Percentiles rank a stretch among this genome's conserved stretches.
These are phyloP conservation scores for slime mould (Dictyostelium discoideum) DNA, from an alignment of 78 protist genomes.

Conservation along the genomic window dicty_2.7 NC_007088.5:5636001-5636500, in stretches of 20 bases:
- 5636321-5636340: slow-evolving; percentile 9
- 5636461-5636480: not conserved
- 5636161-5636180: slow-evolving; percentile 52
- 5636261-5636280: not conserved
- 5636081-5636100: slow-evolving; percentile 11
- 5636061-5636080: slow-evolving; percentile 4
- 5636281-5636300: slow-evolving; percentile 10
- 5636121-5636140: not conserved
- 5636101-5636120: not conserved
- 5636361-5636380: slow-evolving; percentile 50
- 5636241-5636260: slow-evolving; percentile 19
- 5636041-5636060: slow-evolving; percentile 11
- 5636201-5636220: slow-evolving; percentile 56
- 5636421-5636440: slow-evolving; percentile 2
- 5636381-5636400: slow-evolving; percentile 2
- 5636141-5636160: not conserved
- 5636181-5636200: slow-evolving; percentile 65
- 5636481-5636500: not conserved
- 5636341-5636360: slow-evolving; percentile 68
- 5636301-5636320: slow-evolving; percentile 24
- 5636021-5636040: not conserved
- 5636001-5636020: not conserved
- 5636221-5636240: not conserved
- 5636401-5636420: not conserved
- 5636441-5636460: not conserved